phyloP scores from a whole-genome alignment of 305 asterid genomes.

The Salvia sclarea region DNA sequence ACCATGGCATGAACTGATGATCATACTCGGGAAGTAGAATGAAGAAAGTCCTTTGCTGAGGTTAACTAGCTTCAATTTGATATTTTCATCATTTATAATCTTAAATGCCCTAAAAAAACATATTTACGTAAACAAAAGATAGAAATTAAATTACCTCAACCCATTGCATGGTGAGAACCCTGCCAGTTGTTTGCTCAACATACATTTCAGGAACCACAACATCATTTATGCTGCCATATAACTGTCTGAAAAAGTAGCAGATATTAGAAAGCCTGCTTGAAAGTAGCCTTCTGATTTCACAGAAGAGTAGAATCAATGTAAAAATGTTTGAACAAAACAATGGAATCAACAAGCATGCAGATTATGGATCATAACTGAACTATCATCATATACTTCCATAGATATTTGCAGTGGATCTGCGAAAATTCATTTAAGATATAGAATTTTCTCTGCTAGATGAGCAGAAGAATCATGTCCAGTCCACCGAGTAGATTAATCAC shows the following conservation, averaged over 20 bases:
- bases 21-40: slow-evolving; percentile 19
- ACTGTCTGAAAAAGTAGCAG: slow-evolving; percentile 53
- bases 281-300: slow-evolving; percentile 12
- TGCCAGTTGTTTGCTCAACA: slow-evolving; percentile 71
- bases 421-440: slow-evolving; percentile 25
- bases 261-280: slow-evolving; percentile 28
- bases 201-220: slow-evolving; percentile 88
- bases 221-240: slow-evolving; percentile 79
- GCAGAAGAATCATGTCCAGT: neutral
- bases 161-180: slow-evolving; percentile 93
- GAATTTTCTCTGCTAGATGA: neutral
- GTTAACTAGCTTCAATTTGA: slow-evolving; percentile 13
- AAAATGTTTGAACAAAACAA: slow-evolving; percentile 22
- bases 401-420: slow-evolving; percentile 10
- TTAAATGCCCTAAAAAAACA: slow-evolving; percentile 17
- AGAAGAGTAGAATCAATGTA: slow-evolving; percentile 3
- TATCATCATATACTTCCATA: neutral
- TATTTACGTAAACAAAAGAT: slow-evolving; percentile 14
- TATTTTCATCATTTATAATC: neutral
- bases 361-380: slow-evolving; percentile 1
- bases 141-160: slow-evolving; percentile 69
- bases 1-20: slow-evolving; percentile 12
- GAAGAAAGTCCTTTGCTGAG: neutral
- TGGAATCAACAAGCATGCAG: slow-evolving; percentile 1
- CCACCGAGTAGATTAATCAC: neutral